These are phyloP conservation scores for Citrullus mucosospermus DNA, from an alignment of 306 rosid genomes.

Conservation along the genomic window DNA sequence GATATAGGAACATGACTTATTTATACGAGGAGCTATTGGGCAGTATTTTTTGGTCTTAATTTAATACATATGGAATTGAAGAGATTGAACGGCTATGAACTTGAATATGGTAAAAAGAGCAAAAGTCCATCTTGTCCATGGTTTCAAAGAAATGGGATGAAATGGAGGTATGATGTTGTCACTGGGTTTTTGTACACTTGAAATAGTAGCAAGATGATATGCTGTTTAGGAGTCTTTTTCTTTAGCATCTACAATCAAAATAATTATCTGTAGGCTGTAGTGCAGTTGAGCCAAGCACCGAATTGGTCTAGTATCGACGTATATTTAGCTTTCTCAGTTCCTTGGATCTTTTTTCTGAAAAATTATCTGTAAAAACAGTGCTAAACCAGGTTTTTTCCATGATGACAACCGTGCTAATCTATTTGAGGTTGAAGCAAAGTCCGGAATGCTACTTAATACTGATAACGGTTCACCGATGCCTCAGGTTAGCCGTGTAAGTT, in stretches of 20 bases:
- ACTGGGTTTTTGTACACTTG: not conserved
- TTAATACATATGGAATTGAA: too few relatives aligned
- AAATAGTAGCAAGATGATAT: not conserved
- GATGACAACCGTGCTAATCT: constrained; percentile 82
- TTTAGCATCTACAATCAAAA: not conserved
- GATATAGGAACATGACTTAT: not conserved
- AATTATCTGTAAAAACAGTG: constrained; percentile 39
- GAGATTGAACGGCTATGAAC: too few relatives aligned
- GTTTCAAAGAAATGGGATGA: not conserved
- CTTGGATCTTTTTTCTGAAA: not conserved
- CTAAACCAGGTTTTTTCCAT: constrained; percentile 90
- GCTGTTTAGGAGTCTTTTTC: not conserved
- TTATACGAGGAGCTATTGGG: not conserved
- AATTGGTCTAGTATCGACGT: not conserved
- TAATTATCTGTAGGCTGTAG: not conserved
- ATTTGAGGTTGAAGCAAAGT: constrained; percentile 80
- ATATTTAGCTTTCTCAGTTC: not conserved
- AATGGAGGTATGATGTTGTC: not conserved
- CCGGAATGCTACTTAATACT: constrained; percentile 88
- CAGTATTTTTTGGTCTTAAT: too few relatives aligned
- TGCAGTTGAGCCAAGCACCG: not conserved
- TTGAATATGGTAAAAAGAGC: too few relatives aligned
- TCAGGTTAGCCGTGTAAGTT: constrained; percentile 35
- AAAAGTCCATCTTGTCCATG: not conserved
- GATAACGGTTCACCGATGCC: constrained; percentile 95